Conservation (phyloP, 208 protist genomes). For the Novymonas esmeraldas region DNA sequence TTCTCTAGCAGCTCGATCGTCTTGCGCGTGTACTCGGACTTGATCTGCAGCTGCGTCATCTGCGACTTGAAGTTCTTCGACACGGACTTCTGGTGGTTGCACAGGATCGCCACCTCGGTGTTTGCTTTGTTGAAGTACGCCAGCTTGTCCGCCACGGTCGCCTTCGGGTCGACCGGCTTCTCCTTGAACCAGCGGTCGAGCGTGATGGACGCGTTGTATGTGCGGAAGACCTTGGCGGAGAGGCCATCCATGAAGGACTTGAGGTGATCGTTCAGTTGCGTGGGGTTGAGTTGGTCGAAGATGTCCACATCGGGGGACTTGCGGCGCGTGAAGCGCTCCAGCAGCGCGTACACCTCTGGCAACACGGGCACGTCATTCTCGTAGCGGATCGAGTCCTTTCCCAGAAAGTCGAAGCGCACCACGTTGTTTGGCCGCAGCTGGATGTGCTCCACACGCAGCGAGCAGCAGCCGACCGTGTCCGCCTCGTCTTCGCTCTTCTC, state of each 20-base stretch:
- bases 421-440: conserved; percentile 65
- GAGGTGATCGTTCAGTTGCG: conserved; percentile 96
- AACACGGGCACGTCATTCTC: conserved; percentile 92
- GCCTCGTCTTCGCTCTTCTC: conserved; percentile 98
- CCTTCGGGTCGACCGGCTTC: conserved; percentile 71
- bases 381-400: conserved; percentile 99
- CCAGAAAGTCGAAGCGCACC: conserved; percentile 98
- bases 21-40: conserved; percentile 74
- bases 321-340: conserved; percentile 86
- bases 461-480: conserved; percentile 99
- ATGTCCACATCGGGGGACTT: conserved; percentile 90
- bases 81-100: conserved; percentile 99
- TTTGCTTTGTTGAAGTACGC: conserved; percentile 98
- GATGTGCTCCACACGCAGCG: conserved; percentile 98
- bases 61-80: conserved; percentile 88
- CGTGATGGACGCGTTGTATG: conserved; percentile 99
- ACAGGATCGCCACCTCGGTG: conserved; percentile 98
- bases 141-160: conserved; percentile 87
- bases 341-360: conserved; percentile 91
- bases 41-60: conserved; percentile 83
- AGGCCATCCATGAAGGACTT: conserved; percentile 97
- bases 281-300: conserved; percentile 94
- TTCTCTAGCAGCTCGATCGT: conserved; percentile 86
- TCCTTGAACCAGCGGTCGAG: conserved; percentile 96
- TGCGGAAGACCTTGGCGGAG: conserved; percentile 99